Conservation (phyloP, 768 basidiomycete genomes). For the Suillus tomentosus region DNA sequence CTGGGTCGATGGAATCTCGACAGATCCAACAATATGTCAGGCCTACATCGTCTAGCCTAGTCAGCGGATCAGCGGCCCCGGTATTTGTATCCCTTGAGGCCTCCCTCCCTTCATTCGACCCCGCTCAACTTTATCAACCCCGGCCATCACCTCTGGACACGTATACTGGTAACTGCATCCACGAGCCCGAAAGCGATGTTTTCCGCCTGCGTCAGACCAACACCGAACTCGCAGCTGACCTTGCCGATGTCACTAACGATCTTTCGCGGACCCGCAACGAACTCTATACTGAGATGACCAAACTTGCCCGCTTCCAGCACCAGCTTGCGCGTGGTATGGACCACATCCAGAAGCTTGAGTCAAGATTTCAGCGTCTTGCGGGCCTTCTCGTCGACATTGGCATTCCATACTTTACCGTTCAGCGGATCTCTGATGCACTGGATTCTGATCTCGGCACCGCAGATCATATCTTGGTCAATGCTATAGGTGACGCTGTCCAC, state of each 20-base stretch:
- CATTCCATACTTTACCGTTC: constrained; percentile 25
- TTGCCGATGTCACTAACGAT: constrained; percentile 28
- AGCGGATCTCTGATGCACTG: constrained; percentile 24
- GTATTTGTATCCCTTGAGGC: constrained; percentile 25
- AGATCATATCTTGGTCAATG: constrained; percentile 45
- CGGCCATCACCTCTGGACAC: constrained; percentile 11
- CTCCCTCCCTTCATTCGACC: constrained; percentile 29
- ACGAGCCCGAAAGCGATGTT: constrained; percentile 6
- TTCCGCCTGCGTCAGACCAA: constrained; percentile 19
- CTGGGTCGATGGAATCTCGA: constrained; percentile 1
- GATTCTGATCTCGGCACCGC: constrained; percentile 33
- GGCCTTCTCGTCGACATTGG: constrained; percentile 30
- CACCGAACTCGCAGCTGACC: constrained; percentile 27
- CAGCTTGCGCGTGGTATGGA: constrained; percentile 24
- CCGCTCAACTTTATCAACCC: constrained; percentile 24
- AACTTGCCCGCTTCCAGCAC: constrained; percentile 29
- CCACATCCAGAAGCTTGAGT: constrained; percentile 30
- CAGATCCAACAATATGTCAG: background rate
- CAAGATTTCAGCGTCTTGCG: constrained; percentile 26
- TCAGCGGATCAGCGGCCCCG: constrained; percentile 16
- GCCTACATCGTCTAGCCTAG: background rate
- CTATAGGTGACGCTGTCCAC: constrained; percentile 44
- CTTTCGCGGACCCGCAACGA: constrained; percentile 31
- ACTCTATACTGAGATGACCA: constrained; percentile 33
- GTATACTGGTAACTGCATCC: constrained; percentile 11